These are phyloP conservation scores for Papiliotrema nemorosa DNA, from an alignment of 1,284 basidiomycete species.

Conservation along the genomic window DNA sequence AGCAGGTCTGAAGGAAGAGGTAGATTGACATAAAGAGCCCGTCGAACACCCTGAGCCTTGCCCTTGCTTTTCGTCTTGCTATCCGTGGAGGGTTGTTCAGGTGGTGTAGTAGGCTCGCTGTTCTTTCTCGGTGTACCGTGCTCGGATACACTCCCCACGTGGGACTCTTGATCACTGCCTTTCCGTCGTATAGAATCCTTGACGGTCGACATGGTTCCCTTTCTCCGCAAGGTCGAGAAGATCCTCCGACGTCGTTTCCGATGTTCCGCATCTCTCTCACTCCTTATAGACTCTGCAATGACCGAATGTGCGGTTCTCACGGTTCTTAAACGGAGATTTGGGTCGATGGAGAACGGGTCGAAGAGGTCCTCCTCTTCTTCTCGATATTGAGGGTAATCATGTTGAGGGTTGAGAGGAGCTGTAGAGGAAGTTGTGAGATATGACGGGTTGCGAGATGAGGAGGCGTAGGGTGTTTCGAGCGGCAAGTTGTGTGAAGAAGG, in stretches of 20 bases:
- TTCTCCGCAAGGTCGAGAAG: conserved; percentile 56
- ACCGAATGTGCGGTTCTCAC: conserved; percentile 83
- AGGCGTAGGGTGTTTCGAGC: neutral
- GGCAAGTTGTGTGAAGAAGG: neutral
- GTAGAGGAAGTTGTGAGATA: conserved; percentile 1
- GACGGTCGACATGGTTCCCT: conserved; percentile 12
- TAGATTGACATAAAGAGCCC: conserved; percentile 76
- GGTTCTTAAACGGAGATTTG: conserved; percentile 76
- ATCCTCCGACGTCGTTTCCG: conserved; percentile 52
- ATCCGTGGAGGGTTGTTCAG: neutral
- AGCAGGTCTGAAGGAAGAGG: conserved; percentile 27
- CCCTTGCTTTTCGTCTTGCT: neutral
- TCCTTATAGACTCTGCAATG: conserved; percentile 75
- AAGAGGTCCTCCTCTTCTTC: conserved; percentile 33
- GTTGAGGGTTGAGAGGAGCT: neutral
- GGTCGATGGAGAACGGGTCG: conserved; percentile 61
- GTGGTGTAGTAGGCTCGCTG: neutral
- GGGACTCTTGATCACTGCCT: neutral
- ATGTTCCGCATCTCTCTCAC: conserved; percentile 67
- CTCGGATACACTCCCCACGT: conserved; percentile 20
- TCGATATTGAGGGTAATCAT: neutral
- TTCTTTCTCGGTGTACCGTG: conserved; percentile 15
- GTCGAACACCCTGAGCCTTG: conserved; percentile 45
- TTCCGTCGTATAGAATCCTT: conserved; percentile 3
- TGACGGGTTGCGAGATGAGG: neutral